A percentile compares a stretch with the other conserved stretches of the same genome.
These are phyloP conservation scores for Zea luxurians DNA, from an alignment of 176 grass and related monocot genomes.

Conservation along the genomic window DNA sequence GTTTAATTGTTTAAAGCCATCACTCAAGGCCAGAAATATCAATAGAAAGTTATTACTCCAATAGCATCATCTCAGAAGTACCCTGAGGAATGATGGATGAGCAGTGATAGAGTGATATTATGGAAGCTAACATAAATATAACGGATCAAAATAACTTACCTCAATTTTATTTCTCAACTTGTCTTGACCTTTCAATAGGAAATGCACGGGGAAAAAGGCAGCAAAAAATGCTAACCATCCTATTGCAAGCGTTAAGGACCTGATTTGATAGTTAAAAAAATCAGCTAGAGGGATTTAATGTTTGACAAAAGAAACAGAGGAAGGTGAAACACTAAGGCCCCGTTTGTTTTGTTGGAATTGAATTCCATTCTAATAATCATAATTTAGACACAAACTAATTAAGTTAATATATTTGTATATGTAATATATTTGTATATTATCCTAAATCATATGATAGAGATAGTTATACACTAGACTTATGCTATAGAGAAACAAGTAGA, in stretches of 20 bases:
- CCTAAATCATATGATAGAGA: no score
- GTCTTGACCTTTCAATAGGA: slow-evolving; percentile 75
- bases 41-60: slow-evolving; percentile 16
- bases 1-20: background rate
- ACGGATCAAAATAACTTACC: slow-evolving; percentile 37
- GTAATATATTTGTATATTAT: no score
- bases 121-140: background rate
- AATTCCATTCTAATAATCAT: no score
- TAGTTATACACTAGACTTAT: no score
- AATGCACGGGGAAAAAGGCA: slow-evolving; percentile 82
- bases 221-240: slow-evolving; percentile 92
- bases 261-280: slow-evolving; percentile 51
- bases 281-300: slow-evolving; percentile 19
- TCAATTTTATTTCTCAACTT: slow-evolving; percentile 85
- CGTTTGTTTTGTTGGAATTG: no score
- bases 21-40: slow-evolving; percentile 16
- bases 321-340: background rate
- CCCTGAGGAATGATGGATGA: background rate
- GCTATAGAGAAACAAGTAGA: no score
- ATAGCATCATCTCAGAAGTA: slow-evolving; percentile 3
- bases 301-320: slow-evolving; percentile 16
- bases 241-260: slow-evolving; percentile 60
- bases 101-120: background rate
- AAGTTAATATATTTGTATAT: no score
- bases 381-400: no score